These are phyloP conservation scores for Escovopsis sp. DNA, from an alignment of 2,329 filamentous ascomycete species.

Conservation along the genomic window DNA sequence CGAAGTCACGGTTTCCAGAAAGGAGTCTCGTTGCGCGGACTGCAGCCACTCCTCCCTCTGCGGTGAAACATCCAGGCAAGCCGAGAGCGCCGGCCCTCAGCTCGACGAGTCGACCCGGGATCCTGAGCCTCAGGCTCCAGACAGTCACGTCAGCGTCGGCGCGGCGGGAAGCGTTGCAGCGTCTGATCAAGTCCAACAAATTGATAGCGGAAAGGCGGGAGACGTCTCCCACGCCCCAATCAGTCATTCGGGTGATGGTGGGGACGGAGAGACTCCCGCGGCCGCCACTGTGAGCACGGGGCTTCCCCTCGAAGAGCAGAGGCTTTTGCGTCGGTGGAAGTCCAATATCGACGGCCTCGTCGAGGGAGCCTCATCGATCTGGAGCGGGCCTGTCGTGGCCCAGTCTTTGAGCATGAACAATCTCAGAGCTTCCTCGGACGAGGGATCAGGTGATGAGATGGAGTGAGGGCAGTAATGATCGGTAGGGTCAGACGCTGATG, in stretches of 20 bases:
- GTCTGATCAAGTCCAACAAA: not conserved
- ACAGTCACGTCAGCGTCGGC: too few species aligned
- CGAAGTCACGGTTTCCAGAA: not conserved
- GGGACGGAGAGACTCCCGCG: not conserved
- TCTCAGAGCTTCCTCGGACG: not conserved
- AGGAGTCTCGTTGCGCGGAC: not conserved
- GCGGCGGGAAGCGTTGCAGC: not conserved
- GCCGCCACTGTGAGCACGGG: too few species aligned
- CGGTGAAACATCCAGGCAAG: too few species aligned
- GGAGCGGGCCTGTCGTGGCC: not conserved
- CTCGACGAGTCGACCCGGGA: too few species aligned
- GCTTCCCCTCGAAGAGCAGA: too few species aligned
- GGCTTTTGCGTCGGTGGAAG: conserved; percentile 2
- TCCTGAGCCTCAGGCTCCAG: too few species aligned
- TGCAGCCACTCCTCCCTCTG: too few species aligned
- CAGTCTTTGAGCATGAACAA: conserved; percentile 4
- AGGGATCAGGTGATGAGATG: not conserved
- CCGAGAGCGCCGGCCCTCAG: too few species aligned
- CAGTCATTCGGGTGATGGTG: conserved; percentile 6
- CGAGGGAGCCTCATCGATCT: not conserved
- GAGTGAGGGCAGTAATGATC: too few species aligned
- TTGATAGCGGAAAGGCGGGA: conserved; percentile 8
- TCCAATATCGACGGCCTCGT: conserved; percentile 2
- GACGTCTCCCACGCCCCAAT: conserved; percentile 12
- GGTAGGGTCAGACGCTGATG: not conserved